Conservation (phyloP, 169 alveolate species). For the Theileria annulata region DNA sequence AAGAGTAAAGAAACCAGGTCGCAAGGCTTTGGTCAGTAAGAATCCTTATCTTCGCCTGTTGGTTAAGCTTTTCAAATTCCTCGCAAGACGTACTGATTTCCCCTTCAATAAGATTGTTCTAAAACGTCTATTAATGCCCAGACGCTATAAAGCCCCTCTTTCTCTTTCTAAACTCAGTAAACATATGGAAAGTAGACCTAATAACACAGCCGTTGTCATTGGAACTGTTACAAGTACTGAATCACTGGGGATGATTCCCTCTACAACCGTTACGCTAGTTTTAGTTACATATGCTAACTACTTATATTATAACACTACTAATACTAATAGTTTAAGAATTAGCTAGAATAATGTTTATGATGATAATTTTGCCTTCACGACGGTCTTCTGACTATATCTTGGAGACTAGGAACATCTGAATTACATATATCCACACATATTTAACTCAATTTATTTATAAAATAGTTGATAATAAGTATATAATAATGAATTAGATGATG, state of each 20-base stretch:
- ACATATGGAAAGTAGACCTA: constrained; percentile 87
- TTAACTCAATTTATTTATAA: neutral
- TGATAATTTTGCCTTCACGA: constrained; percentile 82
- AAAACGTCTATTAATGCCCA: constrained; percentile 90
- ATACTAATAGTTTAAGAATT: neutral
- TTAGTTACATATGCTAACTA: no score
- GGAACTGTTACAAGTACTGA: constrained; percentile 92
- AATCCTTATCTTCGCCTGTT: constrained; percentile 88
- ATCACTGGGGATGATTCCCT: neutral
- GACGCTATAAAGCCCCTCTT: constrained; percentile 90
- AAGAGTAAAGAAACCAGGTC: constrained; percentile 85
- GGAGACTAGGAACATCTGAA: constrained; percentile 73
- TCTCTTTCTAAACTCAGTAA: constrained; percentile 89
- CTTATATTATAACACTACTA: no score
- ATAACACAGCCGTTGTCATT: constrained; percentile 92
- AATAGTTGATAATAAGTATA: neutral
- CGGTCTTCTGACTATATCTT: constrained; percentile 84
- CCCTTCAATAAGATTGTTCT: constrained; percentile 90
- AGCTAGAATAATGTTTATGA: constrained; percentile 26
- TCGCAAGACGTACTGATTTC: constrained; percentile 93
- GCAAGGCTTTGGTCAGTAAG: constrained; percentile 85
- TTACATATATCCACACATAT: neutral
- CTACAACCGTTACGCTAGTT: no score
- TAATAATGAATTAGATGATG: constrained; percentile 81
- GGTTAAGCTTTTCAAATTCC: constrained; percentile 81